Conservation (phyloP, 2,329 filamentous ascomycete species). For the Hypomyces rosellus region DNA sequence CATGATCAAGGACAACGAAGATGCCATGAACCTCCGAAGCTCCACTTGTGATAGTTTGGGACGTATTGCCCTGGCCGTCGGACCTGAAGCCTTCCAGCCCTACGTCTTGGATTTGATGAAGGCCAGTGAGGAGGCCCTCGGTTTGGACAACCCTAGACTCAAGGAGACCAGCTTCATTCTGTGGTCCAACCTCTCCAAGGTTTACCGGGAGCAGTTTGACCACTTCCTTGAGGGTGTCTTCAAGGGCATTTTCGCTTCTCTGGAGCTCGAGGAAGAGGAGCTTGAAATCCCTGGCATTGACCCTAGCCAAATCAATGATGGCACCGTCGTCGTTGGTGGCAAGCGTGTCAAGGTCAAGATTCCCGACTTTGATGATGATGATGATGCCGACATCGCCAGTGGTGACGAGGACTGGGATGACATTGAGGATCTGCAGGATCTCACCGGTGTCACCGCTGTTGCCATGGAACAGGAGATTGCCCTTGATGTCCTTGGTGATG, state of each 20-base stretch:
- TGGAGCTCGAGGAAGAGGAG: constrained; percentile 86
- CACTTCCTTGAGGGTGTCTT: constrained; percentile 74
- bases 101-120: constrained; percentile 88
- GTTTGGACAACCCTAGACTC: constrained; percentile 81
- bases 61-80: constrained; percentile 84
- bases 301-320: constrained; percentile 57
- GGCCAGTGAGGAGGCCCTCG: constrained; percentile 83
- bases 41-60: constrained; percentile 90
- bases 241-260: constrained; percentile 72
- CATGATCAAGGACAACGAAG: constrained; percentile 78
- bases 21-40: constrained; percentile 83
- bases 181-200: constrained; percentile 90
- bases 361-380: constrained; percentile 47
- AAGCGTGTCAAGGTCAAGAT: constrained; percentile 77
- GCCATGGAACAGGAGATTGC: constrained; percentile 97
- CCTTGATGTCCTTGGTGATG: constrained; percentile 87
- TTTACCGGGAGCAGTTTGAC: constrained; percentile 79
- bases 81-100: constrained; percentile 77
- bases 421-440: constrained; percentile 74
- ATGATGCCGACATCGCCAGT: constrained; percentile 45
- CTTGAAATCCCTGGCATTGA: constrained; percentile 63
- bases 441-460: constrained; percentile 71
- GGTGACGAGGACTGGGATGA: constrained; percentile 54
- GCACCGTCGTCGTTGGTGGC: constrained; percentile 70
- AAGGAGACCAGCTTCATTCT: constrained; percentile 96